Base-by-base conservation (phyloP, 2,329 filamentous ascomycete genomes). In the Davidsoniella neocaledoniae region DNA sequence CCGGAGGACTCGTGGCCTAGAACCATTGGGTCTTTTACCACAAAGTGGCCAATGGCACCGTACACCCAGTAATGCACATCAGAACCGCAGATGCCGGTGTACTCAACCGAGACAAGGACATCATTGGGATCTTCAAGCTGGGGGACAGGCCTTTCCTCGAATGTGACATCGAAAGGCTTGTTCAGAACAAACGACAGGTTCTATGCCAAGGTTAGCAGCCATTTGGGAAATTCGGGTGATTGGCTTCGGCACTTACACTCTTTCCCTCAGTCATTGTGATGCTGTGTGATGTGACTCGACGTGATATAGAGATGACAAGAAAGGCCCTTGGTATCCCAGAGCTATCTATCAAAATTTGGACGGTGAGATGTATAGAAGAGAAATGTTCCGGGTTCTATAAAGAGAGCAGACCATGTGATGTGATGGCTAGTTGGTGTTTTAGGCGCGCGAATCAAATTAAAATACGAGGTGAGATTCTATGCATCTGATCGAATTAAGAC, bases 21-120 rank as follows among this genome's bases (percentile, higher is more conserved):
- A 12, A 86, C 81, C 72, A 94, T 81, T 55, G 87, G 87, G 56
- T 85, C 77, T 60, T 77, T 80, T 52, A 93, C 78, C 53, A 88
- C 74, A 60, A 87, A 94, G 70, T 85, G 78, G 62, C 86, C 87
- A 65, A 94, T 94, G 60, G 82, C 79, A 60, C 85, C 86, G 64
- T 93, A 83, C 55, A 76, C 70, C 74, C 86, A 94, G 77, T 94
- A 94, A 71, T 94, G 69, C 59, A 85, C 83, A 65, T 93, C 86
- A 53, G 81, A 86, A 51, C 86, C 86, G 69, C 86, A 93, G 66
- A 94, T 91, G 57, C 86, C 86, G 2, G 86, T 93, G 71, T 81
- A 90, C 68, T 83, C 82, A 58, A 90, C 73, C 61, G 83, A 79
- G 55, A 93, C 79, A 58, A 90, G 73, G 56, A 93, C 86, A 63